phyloP scores from a whole-genome alignment of 345 rosid genomes.

The Luvunga scandens region DNA sequence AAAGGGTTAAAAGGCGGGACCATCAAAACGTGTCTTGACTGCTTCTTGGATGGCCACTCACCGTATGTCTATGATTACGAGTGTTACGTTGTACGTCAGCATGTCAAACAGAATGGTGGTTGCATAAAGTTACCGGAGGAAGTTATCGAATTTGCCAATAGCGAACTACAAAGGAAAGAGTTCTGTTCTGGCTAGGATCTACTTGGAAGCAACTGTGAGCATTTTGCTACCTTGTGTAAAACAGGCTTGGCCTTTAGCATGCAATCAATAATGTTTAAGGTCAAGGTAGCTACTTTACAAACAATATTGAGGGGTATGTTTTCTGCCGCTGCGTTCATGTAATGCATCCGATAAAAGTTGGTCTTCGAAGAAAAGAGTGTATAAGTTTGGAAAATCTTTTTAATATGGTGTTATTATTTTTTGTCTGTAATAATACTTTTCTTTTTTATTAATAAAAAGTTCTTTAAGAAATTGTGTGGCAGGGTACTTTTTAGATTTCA shows the following conservation, averaged over 20 bases:
- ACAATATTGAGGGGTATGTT: not conserved
- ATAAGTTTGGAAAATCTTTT: no score
- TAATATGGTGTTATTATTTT: no score
- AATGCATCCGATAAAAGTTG: no score
- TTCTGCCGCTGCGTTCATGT: no score
- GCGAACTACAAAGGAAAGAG: not conserved
- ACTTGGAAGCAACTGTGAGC: not conserved
- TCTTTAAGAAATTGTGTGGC: no score
- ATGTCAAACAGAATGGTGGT: not conserved
- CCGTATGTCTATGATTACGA: not conserved
- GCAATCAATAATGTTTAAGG: not conserved
- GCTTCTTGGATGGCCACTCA: not conserved
- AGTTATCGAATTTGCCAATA: not conserved
- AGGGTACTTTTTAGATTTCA: no score
- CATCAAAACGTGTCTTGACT: not conserved
- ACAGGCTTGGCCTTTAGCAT: not conserved
- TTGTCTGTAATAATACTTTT: no score
- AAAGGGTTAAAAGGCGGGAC: not conserved
- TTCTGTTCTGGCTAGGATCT: not conserved
- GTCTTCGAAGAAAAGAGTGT: no score
- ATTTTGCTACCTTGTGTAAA: not conserved
- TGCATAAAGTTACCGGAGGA: not conserved
- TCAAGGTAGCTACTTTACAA: not conserved
- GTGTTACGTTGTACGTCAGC: not conserved
- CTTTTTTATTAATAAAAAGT: no score